These are phyloP conservation scores for Cercospora brassicicola DNA, from an alignment of 2,329 filamentous ascomycete genomes.

Conservation along the genomic window DNA sequence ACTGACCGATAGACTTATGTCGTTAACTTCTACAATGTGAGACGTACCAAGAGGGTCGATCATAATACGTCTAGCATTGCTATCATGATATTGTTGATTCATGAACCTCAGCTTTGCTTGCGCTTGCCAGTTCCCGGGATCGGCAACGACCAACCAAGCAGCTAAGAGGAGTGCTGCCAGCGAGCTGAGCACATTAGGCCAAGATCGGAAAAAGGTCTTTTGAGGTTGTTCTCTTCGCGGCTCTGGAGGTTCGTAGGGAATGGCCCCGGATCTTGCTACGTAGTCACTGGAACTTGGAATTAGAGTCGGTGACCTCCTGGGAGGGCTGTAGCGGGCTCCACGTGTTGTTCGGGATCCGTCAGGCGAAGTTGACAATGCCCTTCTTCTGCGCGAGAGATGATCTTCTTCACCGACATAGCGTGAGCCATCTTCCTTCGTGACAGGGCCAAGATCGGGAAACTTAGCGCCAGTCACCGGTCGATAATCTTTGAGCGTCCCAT, in stretches of 20 bases:
- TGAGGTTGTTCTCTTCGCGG: neutral
- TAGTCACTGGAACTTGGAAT: neutral
- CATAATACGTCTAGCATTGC: neutral
- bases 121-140: constrained; percentile 1
- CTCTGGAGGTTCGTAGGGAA: neutral
- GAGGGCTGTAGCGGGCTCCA: neutral
- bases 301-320: neutral
- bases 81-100: neutral
- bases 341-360: neutral
- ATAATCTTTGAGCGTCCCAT: neutral
- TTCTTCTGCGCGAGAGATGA: neutral
- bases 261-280: neutral
- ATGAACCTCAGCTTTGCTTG: neutral
- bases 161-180: neutral
- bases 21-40: neutral
- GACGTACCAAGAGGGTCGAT: neutral
- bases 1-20: neutral
- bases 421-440: neutral
- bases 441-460: neutral
- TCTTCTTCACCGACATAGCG: neutral
- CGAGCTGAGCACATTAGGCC: neutral
- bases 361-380: neutral
- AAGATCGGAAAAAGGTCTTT: neutral
- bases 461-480: neutral
- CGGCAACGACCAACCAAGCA: neutral